phyloP scores from a whole-genome alignment of 179 eudicot genomes.

The Heliamphora ciliata region DNA sequence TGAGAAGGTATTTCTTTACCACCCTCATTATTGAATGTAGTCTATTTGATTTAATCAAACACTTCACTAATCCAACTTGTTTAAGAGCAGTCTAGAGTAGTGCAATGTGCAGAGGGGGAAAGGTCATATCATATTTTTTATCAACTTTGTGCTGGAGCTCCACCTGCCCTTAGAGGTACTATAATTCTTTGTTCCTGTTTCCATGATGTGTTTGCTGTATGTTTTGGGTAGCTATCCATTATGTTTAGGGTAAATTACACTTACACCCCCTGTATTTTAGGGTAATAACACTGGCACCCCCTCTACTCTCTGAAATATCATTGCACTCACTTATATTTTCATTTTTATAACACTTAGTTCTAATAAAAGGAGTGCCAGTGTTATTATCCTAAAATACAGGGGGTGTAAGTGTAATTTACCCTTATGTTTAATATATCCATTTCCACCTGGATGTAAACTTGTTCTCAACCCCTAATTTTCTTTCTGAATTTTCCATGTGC shows the following conservation, averaged over 20 bases:
- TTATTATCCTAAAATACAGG: no score
- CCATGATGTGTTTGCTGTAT: not conserved
- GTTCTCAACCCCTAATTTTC: not conserved
- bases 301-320: no score
- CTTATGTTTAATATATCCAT: not conserved
- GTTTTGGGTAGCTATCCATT: not conserved
- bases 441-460: not conserved
- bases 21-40: slow-evolving; percentile 13
- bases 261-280: no score
- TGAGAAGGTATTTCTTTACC: slow-evolving; percentile 64
- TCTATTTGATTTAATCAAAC: slow-evolving; percentile 17
- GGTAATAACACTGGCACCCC: no score
- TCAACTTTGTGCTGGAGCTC: slow-evolving; percentile 98
- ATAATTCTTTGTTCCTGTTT: not conserved
- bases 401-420: no score
- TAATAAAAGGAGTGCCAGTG: no score
- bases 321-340: no score
- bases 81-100: slow-evolving; percentile 88
- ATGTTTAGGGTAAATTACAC: no score
- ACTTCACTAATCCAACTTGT: slow-evolving; percentile 7
- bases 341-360: no score
- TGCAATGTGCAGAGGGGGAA: slow-evolving; percentile 93
- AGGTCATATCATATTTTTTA: slow-evolving; percentile 98
- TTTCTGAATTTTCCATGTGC: not conserved
- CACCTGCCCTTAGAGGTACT: slow-evolving; percentile 67